These are phyloP conservation scores for Maudiozyma serrabonitensis DNA, from an alignment of 805 yeast genomes.

Conservation along the genomic window DNA sequence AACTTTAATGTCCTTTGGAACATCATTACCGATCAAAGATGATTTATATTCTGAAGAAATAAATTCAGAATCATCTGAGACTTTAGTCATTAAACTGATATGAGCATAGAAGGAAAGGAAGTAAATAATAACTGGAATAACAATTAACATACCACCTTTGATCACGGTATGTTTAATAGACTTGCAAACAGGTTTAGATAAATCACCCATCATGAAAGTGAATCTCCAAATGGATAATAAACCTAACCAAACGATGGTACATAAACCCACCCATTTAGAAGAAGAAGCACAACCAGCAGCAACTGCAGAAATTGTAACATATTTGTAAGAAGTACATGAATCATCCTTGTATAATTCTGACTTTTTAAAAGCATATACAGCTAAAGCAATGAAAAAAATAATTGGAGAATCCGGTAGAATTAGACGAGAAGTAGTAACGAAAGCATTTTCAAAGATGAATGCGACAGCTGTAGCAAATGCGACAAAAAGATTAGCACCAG, in stretches of 20 bases:
- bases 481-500: slow-evolving; percentile 63
- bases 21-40: slow-evolving; percentile 46
- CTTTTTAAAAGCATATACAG: slow-evolving; percentile 55
- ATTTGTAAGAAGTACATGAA: slow-evolving; percentile 45
- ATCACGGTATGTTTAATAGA: slow-evolving; percentile 40
- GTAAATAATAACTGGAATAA: slow-evolving; percentile 50
- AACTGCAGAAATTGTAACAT: slow-evolving; percentile 49
- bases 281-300: slow-evolving; percentile 62
- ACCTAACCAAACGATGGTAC: slow-evolving; percentile 73
- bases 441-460: slow-evolving; percentile 56
- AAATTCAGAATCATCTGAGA: slow-evolving; percentile 63
- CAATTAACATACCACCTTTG: slow-evolving; percentile 46
- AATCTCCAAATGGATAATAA: slow-evolving; percentile 46
- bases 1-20: slow-evolving; percentile 50
- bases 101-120: slow-evolving; percentile 54
- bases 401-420: slow-evolving; percentile 69
- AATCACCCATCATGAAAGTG: slow-evolving; percentile 66
- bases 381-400: slow-evolving; percentile 63
- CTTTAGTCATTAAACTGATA: slow-evolving; percentile 44
- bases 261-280: slow-evolving; percentile 76
- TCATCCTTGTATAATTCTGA: slow-evolving; percentile 57
- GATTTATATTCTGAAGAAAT: slow-evolving; percentile 66
- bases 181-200: slow-evolving; percentile 38
- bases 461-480: slow-evolving; percentile 47
- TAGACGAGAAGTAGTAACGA: slow-evolving; percentile 60